Conservation (phyloP, 2,329 filamentous ascomycete species). For the Ophiostoma ulmi region DNA sequence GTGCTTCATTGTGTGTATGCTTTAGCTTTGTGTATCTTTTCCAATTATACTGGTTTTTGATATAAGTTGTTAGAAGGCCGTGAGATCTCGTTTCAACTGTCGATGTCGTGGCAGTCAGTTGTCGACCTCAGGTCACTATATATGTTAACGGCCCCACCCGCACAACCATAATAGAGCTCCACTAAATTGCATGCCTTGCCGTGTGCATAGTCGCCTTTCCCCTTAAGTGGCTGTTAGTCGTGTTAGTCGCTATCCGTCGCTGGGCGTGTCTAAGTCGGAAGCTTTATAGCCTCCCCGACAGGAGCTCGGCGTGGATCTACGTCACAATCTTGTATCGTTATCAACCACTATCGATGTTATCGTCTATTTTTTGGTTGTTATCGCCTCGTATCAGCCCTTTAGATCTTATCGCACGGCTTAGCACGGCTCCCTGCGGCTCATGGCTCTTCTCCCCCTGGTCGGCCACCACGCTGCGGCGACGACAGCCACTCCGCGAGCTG, state of each 20-base stretch:
- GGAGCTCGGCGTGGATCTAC: not conserved
- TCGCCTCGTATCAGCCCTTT: not conserved
- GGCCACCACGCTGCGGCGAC: not conserved
- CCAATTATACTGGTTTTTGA: not conserved
- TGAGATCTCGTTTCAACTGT: not conserved
- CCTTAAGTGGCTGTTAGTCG: not conserved
- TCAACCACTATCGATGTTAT: not conserved
- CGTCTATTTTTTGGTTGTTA: not conserved
- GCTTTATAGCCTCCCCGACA: constrained; percentile 1
- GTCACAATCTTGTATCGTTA: constrained; percentile 1
- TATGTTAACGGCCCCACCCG: constrained; percentile 8
- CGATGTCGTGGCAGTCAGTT: not conserved
- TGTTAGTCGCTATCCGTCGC: not conserved
- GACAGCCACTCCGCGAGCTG: constrained; percentile 11
- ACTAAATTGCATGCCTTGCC: not conserved
- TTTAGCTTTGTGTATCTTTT: not conserved
- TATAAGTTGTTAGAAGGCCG: not conserved
- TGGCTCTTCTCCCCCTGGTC: not conserved
- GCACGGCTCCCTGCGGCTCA: constrained; percentile 5
- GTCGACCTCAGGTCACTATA: constrained; percentile 3
- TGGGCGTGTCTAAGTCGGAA: constrained; percentile 2
- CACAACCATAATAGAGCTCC: not conserved
- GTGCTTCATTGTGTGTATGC: not conserved
- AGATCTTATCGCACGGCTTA: constrained; percentile 6
- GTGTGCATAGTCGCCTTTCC: not conserved